Percentiles rank a stretch among this genome's conserved stretches.
phyloP scores from a whole-genome alignment of 345 rosid genomes.

The Carallia brachiata region DNA sequence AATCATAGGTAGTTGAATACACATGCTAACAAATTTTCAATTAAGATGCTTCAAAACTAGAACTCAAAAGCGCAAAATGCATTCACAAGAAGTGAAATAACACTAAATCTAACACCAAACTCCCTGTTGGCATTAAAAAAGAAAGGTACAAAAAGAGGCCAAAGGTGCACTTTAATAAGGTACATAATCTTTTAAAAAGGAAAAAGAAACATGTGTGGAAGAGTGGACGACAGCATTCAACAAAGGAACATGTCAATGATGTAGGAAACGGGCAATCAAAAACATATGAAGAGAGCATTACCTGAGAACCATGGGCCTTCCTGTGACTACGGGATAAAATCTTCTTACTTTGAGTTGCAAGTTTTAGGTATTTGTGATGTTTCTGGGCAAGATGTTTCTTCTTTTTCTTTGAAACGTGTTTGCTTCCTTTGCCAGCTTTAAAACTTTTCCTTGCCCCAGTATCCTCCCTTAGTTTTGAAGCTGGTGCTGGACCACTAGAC shows the following conservation, averaged over 20 bases:
- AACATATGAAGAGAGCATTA: constrained; percentile 24
- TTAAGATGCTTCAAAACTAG: background rate
- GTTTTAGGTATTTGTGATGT: constrained; percentile 50
- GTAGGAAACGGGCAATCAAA: background rate
- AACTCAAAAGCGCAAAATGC: background rate
- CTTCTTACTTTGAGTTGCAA: constrained; percentile 50
- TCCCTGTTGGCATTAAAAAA: no score
- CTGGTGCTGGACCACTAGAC: constrained; percentile 35
- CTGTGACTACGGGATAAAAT: constrained; percentile 22
- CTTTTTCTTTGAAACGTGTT: constrained; percentile 46
- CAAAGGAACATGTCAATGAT: background rate
- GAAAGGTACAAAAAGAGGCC: background rate
- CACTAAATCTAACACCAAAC: no score
- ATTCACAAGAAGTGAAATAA: background rate
- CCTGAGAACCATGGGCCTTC: constrained; percentile 53
- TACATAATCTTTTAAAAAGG: no score
- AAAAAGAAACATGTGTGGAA: background rate
- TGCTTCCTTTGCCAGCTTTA: constrained; percentile 43
- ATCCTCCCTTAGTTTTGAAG: constrained; percentile 18
- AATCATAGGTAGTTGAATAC: constrained; percentile 15
- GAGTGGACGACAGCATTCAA: background rate
- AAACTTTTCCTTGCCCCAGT: constrained; percentile 30
- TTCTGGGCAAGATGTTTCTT: constrained; percentile 44
- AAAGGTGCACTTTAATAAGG: background rate
- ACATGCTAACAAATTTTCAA: constrained; percentile 1